Base-by-base conservation (phyloP, 164 flowering plant genomes). In the Malania oleifera region DNA sequence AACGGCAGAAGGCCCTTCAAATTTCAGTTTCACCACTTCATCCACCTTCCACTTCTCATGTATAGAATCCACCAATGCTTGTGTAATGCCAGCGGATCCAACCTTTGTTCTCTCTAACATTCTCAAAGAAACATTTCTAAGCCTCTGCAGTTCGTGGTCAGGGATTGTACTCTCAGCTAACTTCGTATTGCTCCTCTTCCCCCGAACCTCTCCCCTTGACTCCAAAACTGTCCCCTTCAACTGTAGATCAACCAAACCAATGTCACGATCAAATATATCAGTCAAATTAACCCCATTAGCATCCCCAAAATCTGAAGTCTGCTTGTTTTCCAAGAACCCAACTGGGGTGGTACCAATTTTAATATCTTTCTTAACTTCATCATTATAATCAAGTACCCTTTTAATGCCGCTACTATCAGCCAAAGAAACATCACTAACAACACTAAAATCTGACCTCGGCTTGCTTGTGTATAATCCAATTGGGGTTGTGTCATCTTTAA, bases 11-110 rank as follows among this genome's bases (percentile, higher is more conserved):
- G 84, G 82, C 60, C 86, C 90, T 72, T 88, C 91, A 60, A 91
- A 85, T 69, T 84, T 95, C 54, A 90, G 49, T 67, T 87, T 95
- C 47, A 91, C 97, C 52, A 91, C 91, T 67, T 95, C 99, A 66
- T 77, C 82, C 14, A 47, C 45, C 74, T 70, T 76, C 99, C 99
- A 95, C 62, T 85, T 95, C 53, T 82, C 85, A 65, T 73, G 84
- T 57, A 95, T 83, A 8, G 63, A 27, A 57, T 85, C 85, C 59
- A 95, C 87, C 71, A 95, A 59, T 3, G 72, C 81, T 68, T 81
- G 86, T 0, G 95, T 88, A 58, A 95, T 67, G 25, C 99, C 97
- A 0, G 77, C 79, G 23, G 65, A 73, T 10, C 91, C 87, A 34
- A 95, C 91, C 62, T 85, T 84, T 8, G 73, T 77, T 62, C 96